These are phyloP conservation scores for Kwoniella heveanensis DNA, from an alignment of 768 basidiomycete genomes.

Conservation along the genomic window DNA sequence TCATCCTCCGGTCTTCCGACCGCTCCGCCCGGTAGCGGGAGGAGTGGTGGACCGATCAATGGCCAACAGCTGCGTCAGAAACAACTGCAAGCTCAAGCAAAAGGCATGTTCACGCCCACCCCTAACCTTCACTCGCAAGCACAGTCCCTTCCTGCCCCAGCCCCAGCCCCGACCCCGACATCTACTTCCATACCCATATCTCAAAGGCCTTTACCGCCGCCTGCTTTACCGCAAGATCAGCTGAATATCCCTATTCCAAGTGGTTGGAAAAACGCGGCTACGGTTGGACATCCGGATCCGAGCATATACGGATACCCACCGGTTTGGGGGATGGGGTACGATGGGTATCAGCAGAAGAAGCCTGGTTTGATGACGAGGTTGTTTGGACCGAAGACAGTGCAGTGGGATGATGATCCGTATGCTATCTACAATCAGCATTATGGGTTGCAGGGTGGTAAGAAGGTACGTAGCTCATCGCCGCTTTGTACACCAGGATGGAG, in stretches of 20 bases:
- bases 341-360: conserved; percentile 20
- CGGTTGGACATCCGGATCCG: neutral
- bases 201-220: neutral
- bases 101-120: conserved; percentile 6
- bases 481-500: too few species aligned
- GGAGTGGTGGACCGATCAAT: neutral
- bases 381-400: conserved; percentile 17
- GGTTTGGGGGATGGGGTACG: conserved; percentile 3
- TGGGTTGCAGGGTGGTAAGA: neutral
- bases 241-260: conserved; percentile 6
- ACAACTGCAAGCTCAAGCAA: neutral
- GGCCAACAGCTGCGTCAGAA: neutral
- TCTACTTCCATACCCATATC: neutral
- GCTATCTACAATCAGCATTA: neutral
- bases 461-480: neutral
- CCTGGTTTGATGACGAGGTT: conserved; percentile 13
- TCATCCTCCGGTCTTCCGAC: conserved; percentile 13
- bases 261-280: neutral
- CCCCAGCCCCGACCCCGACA: neutral
- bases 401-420: conserved; percentile 15
- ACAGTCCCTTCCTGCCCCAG: neutral
- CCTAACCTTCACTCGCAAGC: neutral
- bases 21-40: neutral
- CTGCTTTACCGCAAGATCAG: conserved; percentile 14
- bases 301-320: neutral